Evolutionary conservation across 1,284 basidiomycete species (phyloP).

Genomic region (Coniferiporia sulphurascens): DNA sequence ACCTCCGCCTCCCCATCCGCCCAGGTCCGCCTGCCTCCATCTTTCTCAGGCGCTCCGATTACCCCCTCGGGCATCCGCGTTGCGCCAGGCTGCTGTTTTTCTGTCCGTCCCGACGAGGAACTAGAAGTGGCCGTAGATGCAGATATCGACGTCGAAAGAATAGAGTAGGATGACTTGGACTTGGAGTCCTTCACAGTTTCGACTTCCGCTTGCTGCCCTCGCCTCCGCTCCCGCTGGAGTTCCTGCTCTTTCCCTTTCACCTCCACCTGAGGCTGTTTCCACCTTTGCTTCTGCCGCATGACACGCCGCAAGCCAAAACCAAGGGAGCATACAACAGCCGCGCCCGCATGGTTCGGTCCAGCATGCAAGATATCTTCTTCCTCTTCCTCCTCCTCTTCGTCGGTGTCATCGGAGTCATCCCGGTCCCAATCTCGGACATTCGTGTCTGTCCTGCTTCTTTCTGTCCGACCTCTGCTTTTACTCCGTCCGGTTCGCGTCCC

Average conservation of each 20-base stretch:
- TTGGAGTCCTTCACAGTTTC: neutral
- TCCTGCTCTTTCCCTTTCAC: neutral
- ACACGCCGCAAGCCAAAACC: slow-evolving; percentile 14
- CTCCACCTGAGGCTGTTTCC: neutral
- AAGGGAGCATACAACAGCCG: slow-evolving; percentile 10
- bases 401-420: slow-evolving; percentile 1
- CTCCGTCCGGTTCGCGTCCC: neutral
- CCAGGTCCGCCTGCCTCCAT: neutral
- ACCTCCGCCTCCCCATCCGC: slow-evolving; percentile 7
- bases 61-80: neutral
- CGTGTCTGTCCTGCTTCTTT: slow-evolving; percentile 2
- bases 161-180: neutral
- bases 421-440: slow-evolving; percentile 11
- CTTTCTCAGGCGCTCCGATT: neutral
- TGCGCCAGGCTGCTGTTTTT: neutral
- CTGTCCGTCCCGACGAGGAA: neutral
- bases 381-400: slow-evolving; percentile 9
- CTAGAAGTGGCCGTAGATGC: neutral
- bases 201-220: neutral
- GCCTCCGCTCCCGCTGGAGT: neutral
- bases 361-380: neutral
- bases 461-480: slow-evolving; percentile 6
- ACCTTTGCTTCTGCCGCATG: neutral
- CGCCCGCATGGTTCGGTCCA: slow-evolving; percentile 1
- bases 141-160: neutral